Evolutionary conservation across 352 stramenopile species (phyloP), one percentile per base, ranked within the genome.

Genomic region (Pythium aphanidermatum): DNA sequence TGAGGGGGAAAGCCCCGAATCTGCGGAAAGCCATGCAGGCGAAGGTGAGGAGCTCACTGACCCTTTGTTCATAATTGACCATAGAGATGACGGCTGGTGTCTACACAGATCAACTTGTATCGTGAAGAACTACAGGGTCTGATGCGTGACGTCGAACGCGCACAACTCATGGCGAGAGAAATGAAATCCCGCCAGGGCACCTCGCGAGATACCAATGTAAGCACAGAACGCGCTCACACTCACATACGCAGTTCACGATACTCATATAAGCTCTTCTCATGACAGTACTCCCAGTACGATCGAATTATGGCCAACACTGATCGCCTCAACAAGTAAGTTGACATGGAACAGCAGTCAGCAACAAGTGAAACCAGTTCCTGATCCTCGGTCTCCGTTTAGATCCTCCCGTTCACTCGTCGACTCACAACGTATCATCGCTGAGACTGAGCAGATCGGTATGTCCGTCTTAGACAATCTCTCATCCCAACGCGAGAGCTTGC

Each of bases 1-100:
- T 87, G 43, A 68, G 78, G 13, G 74, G 78, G 9, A 74, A 82
- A 41, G 43, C 66, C 14, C 74, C 75, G 3, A 71, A 60, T 28
- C 36, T 82, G 28, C 63, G 73, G 29, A 90, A 86, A 52, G 67
- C 64, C 5, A 87, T 90, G 78, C 78, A 90, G 44, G 47, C 66
- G 14, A 90, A 90, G 61, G 77, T 70, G 16, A 10, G 33, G 12
- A 10, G 34, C 19, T 16, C 21, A 26, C 13, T 24, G 11, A 3
- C 31, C 23, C 30, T n/a, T 26, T 38, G 11, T 9, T 26, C 5
- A 14, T 34, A 48, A 40, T n/a, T n/a, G n/a, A n/a, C n/a, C n/a
- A n/a, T n/a, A n/a, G n/a, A n/a, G n/a, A n/a, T n/a, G n/a, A n/a
- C n/a, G n/a, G n/a, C n/a, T n/a, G n/a, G n/a, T n/a, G n/a, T n/a